phyloP scores from a whole-genome alignment of 1,284 basidiomycete genomes.

The Bjerkandera adusta region DNA sequence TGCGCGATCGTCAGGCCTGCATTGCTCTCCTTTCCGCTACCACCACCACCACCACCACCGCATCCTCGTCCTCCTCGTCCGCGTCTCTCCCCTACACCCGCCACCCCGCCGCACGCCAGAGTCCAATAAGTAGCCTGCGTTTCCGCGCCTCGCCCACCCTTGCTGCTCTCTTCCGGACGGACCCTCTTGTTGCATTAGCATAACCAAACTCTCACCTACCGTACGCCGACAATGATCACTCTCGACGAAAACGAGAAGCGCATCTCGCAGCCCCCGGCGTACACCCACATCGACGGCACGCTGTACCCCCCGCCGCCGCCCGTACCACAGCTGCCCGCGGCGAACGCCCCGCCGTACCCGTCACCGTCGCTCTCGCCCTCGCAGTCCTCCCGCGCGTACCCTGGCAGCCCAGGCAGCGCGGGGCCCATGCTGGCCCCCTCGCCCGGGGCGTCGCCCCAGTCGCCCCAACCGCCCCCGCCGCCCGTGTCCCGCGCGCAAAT shows the following conservation, averaged over 20 bases:
- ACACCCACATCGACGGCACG: neutral
- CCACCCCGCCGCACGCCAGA: neutral
- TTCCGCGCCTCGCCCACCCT: too few relatives aligned
- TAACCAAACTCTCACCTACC: too few relatives aligned
- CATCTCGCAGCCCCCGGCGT: neutral
- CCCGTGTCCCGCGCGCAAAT: conserved; percentile 2
- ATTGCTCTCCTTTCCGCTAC: too few relatives aligned
- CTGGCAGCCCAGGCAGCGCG: neutral
- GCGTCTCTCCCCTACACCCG: neutral
- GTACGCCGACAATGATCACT: conserved; percentile 12
- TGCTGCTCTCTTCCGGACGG: too few relatives aligned
- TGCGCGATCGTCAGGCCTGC: too few relatives aligned
- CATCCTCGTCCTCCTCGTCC: neutral
- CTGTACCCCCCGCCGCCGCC: neutral
- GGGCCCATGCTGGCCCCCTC: neutral
- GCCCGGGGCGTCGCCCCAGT: neutral
- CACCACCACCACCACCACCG: too few relatives aligned
- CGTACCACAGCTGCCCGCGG: neutral
- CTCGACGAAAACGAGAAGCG: conserved; percentile 10
- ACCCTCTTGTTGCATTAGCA: too few relatives aligned
- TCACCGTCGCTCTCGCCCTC: too few relatives aligned
- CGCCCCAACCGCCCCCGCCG: neutral
- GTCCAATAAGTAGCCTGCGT: neutral
- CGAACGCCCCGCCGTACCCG: too few relatives aligned
- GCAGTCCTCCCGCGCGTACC: too few relatives aligned